Percentiles rank a stretch among this genome's conserved stretches.
phyloP scores from a whole-genome alignment of 139 green algal genomes.

The Chlorella sp. region DNA sequence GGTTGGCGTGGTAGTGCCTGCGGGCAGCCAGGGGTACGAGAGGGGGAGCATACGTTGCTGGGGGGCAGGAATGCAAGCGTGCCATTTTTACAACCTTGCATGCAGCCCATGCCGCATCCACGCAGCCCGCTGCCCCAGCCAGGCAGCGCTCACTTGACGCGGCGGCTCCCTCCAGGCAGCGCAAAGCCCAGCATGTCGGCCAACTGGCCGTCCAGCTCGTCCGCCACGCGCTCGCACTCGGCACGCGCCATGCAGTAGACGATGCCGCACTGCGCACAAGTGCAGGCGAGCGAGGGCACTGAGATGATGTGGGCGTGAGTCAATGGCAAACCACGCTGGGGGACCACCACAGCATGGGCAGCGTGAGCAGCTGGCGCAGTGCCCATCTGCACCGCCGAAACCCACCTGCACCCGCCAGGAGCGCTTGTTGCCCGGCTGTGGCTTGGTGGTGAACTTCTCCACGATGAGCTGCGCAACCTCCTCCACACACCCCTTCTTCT shows the following conservation, averaged over 20 bases:
- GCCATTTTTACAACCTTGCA: background rate
- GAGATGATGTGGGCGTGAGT: too few species aligned
- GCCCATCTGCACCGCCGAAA: background rate
- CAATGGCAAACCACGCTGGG: too few species aligned
- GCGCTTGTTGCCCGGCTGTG: conserved; percentile 1
- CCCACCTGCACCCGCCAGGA: conserved; percentile 29
- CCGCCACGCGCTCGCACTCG: conserved; percentile 84
- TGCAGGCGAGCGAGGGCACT: background rate
- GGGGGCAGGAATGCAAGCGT: background rate
- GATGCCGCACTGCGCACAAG: conserved; percentile 82
- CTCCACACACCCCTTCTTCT: conserved; percentile 68
- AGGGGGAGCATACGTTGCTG: too few species aligned
- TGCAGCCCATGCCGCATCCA: background rate
- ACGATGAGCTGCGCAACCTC: conserved; percentile 57
- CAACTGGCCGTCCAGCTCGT: conserved; percentile 55
- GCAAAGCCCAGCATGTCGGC: conserved; percentile 11
- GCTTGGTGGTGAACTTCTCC: conserved; percentile 16
- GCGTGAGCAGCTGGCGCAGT: too few species aligned
- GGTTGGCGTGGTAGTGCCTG: conserved; percentile 84
- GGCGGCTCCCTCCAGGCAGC: conserved; percentile 10
- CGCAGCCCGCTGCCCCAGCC: background rate
- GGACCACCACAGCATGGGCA: too few species aligned
- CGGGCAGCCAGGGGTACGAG: background rate
- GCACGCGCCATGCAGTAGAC: conserved; percentile 90
- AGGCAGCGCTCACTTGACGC: conserved; percentile 20